Percentiles rank a stretch among this genome's conserved stretches.
phyloP scores from a whole-genome alignment of 441 rosid genomes.

The Metrosideros polymorpha region DNA sequence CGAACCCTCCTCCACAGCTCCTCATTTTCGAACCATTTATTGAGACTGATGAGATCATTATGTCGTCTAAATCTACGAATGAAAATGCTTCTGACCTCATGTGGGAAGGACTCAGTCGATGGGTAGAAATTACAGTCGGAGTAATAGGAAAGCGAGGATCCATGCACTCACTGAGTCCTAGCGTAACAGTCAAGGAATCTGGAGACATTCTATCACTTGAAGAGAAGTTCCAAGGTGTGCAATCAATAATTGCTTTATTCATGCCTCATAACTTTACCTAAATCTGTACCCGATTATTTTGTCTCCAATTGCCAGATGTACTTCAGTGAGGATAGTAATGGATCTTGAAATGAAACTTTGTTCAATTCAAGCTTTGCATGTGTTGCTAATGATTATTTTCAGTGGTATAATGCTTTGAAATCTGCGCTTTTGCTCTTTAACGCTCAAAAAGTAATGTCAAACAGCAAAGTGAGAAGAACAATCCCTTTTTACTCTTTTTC shows the following conservation, averaged over 20 bases:
- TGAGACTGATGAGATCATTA: slow-evolving; percentile 77
- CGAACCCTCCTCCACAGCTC: slow-evolving; percentile 71
- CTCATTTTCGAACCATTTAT: slow-evolving; percentile 88
- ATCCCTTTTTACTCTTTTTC: neutral
- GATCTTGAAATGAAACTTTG: neutral
- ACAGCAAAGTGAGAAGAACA: neutral
- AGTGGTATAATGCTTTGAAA: neutral
- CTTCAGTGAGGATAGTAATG: neutral
- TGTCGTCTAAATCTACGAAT: slow-evolving; percentile 45
- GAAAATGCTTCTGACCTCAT: slow-evolving; percentile 27
- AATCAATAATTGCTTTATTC: neutral
- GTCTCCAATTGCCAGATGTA: neutral
- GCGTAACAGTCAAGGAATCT: slow-evolving; percentile 84
- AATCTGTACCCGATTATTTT: neutral
- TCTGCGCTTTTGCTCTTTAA: neutral
- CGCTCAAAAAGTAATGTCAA: neutral
- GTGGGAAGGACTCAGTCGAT: slow-evolving; percentile 71
- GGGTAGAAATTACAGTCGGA: slow-evolving; percentile 95
- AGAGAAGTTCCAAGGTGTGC: slow-evolving; percentile 90
- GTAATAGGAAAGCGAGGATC: slow-evolving; percentile 68
- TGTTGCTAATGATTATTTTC: neutral
- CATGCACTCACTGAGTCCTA: slow-evolving; percentile 82
- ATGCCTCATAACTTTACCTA: neutral
- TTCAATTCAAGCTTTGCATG: neutral
- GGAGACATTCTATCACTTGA: slow-evolving; percentile 93